phyloP scores from a whole-genome alignment of 129 eudicot species.

The Solidago caesia region DNA sequence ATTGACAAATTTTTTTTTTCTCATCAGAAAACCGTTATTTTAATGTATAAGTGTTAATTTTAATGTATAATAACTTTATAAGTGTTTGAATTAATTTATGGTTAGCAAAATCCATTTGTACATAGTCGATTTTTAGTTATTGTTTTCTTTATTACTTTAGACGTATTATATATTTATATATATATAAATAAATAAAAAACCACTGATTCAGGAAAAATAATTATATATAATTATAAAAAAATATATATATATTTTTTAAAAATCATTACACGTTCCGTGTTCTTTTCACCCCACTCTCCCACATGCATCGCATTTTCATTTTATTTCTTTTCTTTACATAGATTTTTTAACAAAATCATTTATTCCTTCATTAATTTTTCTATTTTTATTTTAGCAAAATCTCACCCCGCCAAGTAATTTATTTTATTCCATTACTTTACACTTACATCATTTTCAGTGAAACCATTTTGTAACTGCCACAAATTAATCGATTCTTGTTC shows the following conservation, averaged over 20 bases:
- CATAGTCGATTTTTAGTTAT: too few relatives aligned
- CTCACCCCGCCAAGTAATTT: constrained; percentile 4
- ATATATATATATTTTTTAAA: background rate
- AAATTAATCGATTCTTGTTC: constrained; percentile 15
- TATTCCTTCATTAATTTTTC: constrained; percentile 15
- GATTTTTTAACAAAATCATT: constrained; percentile 9
- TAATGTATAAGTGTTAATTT: too few relatives aligned
- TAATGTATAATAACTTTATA: too few relatives aligned
- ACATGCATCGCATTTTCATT: constrained; percentile 19
- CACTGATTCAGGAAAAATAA: too few relatives aligned
- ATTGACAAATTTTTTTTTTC: too few relatives aligned
- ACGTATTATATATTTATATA: too few relatives aligned
- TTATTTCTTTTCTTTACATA: background rate
- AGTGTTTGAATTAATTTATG: too few relatives aligned
- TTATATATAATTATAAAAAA: too few relatives aligned
- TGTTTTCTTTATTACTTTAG: too few relatives aligned
- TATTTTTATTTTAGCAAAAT: constrained; percentile 16
- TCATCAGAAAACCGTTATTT: too few relatives aligned
- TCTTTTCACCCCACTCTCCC: constrained; percentile 30
- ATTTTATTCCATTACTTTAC: background rate
- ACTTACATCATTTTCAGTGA: background rate
- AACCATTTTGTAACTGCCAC: constrained; percentile 21
- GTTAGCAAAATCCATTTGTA: too few relatives aligned
- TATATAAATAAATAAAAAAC: too few relatives aligned
- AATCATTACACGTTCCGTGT: constrained; percentile 29